Evolutionary conservation across 2,329 filamentous ascomycete genomes (phyloP).

Genomic region (Chalaropsis ovoidea): DNA sequence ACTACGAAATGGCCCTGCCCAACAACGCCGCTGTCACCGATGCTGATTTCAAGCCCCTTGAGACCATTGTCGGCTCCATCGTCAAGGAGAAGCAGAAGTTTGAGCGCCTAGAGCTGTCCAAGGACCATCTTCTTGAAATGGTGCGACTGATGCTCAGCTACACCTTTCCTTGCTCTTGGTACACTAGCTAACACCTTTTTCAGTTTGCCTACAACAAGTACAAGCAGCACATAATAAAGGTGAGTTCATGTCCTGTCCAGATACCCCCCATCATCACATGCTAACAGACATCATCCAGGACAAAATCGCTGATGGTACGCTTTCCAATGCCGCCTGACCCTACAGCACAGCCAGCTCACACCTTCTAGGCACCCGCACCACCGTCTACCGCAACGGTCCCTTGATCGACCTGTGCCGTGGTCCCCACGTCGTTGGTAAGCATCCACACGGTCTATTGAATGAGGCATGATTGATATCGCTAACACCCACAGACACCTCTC

Average conservation of each 20-base stretch:
- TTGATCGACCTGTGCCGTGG: conserved; percentile 92
- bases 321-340: conserved; percentile 31
- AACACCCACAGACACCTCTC: conserved; percentile 54
- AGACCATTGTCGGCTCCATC: conserved; percentile 68
- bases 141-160: conserved; percentile 11
- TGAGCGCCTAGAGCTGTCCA: conserved; percentile 77
- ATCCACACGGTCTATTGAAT: neutral
- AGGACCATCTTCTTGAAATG: conserved; percentile 85
- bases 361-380: conserved; percentile 49
- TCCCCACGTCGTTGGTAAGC: conserved; percentile 66
- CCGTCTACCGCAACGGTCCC: conserved; percentile 87
- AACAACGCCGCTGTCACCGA: conserved; percentile 60
- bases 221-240: conserved; percentile 87
- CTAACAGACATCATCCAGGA: conserved; percentile 40
- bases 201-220: conserved; percentile 93
- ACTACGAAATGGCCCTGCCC: conserved; percentile 88
- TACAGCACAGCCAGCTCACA: neutral
- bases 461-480: neutral
- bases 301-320: conserved; percentile 71
- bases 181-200: conserved; percentile 11
- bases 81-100: conserved; percentile 97
- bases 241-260: conserved; percentile 22
- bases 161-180: neutral
- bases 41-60: conserved; percentile 73
- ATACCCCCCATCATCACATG: neutral